Evolutionary conservation across 352 stramenopile genomes (phyloP).

Genomic region (Phytopythium ostracodes): DNA sequence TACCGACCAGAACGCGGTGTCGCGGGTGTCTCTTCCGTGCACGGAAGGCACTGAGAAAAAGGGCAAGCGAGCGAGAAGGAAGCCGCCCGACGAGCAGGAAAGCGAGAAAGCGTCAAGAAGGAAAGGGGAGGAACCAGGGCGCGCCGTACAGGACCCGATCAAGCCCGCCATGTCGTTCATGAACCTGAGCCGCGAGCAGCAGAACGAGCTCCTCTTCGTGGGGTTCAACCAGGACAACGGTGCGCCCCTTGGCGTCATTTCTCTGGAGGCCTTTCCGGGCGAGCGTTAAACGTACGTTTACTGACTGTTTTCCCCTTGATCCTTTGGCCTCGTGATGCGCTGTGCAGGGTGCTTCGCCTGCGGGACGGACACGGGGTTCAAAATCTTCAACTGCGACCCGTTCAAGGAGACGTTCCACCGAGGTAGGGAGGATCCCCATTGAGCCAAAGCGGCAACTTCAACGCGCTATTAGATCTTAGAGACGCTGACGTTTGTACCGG

Average conservation of each 20-base stretch:
- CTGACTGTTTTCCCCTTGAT: not conserved
- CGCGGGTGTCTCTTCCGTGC: not conserved
- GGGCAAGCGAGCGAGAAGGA: not conserved
- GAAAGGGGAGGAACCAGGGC: not conserved
- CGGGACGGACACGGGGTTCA: conserved; percentile 96
- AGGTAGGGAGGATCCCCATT: conserved; percentile 23
- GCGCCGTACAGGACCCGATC: no score
- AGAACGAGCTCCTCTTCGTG: conserved; percentile 93
- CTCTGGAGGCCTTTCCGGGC: not conserved
- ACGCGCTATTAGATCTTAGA: not conserved
- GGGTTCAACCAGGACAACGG: conserved; percentile 95
- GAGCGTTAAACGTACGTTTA: not conserved
- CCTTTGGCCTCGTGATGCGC: not conserved
- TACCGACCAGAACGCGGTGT: not conserved
- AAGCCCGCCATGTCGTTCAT: conserved; percentile 52
- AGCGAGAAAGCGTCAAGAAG: not conserved
- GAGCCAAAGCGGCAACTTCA: not conserved
- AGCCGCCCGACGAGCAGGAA: not conserved
- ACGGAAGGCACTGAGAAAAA: not conserved
- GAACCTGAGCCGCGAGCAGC: conserved; percentile 85
- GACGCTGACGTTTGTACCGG: conserved; percentile 2
- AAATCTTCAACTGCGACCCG: conserved; percentile 98
- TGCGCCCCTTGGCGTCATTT: conserved; percentile 13
- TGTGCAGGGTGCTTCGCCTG: conserved; percentile 89
- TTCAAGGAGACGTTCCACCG: conserved; percentile 97